Evolutionary conservation across 441 rosid species (phyloP).

Genomic region (Gossypium davidsonii): DNA sequence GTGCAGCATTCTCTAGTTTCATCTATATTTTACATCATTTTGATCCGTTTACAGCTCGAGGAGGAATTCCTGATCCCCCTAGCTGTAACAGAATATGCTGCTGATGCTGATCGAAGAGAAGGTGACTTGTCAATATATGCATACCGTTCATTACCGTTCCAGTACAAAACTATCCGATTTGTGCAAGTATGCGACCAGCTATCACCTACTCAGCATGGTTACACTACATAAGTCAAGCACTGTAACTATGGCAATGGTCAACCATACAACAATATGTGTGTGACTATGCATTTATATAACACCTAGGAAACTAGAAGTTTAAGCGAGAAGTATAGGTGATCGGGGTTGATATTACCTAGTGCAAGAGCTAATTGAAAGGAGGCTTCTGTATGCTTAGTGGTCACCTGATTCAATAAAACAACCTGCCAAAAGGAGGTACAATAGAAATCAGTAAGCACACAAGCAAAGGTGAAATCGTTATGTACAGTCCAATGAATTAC

Average conservation of each 20-base stretch:
- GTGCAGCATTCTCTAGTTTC: not conserved
- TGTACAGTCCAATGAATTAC: not conserved
- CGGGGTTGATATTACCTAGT: constrained; percentile 41
- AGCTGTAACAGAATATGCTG: constrained; percentile 62
- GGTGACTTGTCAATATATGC: constrained; percentile 89
- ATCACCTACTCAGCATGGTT: constrained; percentile 50
- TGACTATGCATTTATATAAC: not conserved
- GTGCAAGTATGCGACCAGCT: constrained; percentile 97
- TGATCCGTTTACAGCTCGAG: constrained; percentile 50
- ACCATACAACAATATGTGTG: not conserved
- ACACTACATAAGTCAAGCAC: constrained; percentile 14
- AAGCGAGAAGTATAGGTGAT: not conserved
- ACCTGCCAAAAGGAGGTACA: constrained; percentile 40
- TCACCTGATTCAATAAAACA: constrained; percentile 82
- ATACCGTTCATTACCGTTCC: constrained; percentile 75
- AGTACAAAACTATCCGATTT: constrained; percentile 69
- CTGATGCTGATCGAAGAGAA: constrained; percentile 69
- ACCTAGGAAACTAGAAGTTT: not conserved
- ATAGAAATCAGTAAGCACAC: not conserved
- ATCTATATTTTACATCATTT: constrained; percentile 40
- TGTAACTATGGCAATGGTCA: not conserved
- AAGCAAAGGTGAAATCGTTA: not conserved
- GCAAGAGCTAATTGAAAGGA: constrained; percentile 83
- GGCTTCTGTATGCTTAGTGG: constrained; percentile 66
- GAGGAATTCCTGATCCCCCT: constrained; percentile 68